Conservation (phyloP, 441 rosid species). For the Macaranga tanarius region DNA sequence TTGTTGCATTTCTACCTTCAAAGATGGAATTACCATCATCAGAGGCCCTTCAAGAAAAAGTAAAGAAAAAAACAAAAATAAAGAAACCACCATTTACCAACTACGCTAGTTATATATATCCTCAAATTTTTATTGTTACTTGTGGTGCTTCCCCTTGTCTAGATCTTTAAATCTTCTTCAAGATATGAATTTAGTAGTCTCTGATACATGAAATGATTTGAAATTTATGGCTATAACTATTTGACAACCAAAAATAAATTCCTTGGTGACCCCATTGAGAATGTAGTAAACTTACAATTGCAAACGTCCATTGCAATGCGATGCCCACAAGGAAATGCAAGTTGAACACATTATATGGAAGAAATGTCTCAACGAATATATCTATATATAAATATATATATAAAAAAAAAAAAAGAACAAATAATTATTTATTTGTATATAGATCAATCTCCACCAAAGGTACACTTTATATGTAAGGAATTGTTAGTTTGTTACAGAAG, state of each 20-base stretch:
- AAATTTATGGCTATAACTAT: neutral
- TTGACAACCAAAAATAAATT: too few relatives aligned
- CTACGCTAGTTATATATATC: too few relatives aligned
- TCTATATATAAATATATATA: neutral
- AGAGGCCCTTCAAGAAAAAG: neutral
- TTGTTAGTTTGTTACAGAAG: conserved; percentile 21
- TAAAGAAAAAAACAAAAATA: too few relatives aligned
- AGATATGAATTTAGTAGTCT: too few relatives aligned
- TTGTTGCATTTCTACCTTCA: neutral
- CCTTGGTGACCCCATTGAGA: too few relatives aligned
- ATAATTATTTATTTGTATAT: conserved; percentile 24
- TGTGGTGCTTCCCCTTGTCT: neutral
- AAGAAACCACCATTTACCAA: too few relatives aligned
- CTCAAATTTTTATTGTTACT: neutral
- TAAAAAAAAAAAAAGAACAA: conserved; percentile 10
- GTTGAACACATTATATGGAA: conserved; percentile 20
- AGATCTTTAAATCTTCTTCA: too few relatives aligned
- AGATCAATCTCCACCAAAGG: conserved; percentile 21
- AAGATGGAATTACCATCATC: neutral
- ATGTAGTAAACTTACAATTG: neutral
- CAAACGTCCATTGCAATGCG: neutral
- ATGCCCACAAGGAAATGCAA: neutral
- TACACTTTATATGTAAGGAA: conserved; percentile 17
- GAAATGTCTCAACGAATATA: conserved; percentile 32
- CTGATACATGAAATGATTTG: neutral